Conservation (phyloP, 139 green algal genomes). For the Nannochloris sp. region DNA sequence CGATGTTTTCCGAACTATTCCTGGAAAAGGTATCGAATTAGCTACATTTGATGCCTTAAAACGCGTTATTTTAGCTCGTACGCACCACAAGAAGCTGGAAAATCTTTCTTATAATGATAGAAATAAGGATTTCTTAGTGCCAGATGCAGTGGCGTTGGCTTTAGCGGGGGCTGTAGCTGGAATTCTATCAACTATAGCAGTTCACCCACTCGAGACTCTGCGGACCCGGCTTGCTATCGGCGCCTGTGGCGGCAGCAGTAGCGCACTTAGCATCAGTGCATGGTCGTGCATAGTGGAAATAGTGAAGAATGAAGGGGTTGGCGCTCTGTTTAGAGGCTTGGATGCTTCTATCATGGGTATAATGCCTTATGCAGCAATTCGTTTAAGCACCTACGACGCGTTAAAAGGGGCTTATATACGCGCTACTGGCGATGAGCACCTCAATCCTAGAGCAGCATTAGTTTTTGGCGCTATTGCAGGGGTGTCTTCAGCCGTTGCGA, state of each 20-base stretch:
- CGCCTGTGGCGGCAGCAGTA: not conserved
- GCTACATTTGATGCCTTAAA: conserved; percentile 35
- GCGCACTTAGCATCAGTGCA: conserved; percentile 47
- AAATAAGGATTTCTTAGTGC: not conserved
- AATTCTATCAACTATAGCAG: conserved; percentile 1
- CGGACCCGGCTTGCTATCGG: not conserved
- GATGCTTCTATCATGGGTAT: conserved; percentile 27
- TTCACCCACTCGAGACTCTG: not conserved
- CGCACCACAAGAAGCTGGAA: not conserved
- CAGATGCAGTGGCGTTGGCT: not conserved
- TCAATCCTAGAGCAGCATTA: conserved; percentile 16
- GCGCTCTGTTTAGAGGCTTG: conserved; percentile 45
- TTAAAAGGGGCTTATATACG: conserved; percentile 14
- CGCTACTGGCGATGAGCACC: conserved; percentile 11
- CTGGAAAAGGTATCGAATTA: conserved; percentile 33
- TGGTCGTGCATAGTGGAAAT: conserved; percentile 27
- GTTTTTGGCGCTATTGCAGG: conserved; percentile 26
- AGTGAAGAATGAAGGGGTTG: conserved; percentile 47
- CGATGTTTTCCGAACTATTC: conserved; percentile 33
- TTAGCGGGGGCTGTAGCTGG: not conserved
- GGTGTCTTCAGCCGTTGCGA: conserved; percentile 12
- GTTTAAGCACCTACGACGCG: conserved; percentile 31
- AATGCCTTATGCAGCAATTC: conserved; percentile 32
- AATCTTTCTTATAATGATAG: not conserved
- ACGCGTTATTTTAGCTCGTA: not conserved